Percentiles rank a stretch among this genome's conserved stretches.
These are phyloP conservation scores for Stipa capillata DNA, from an alignment of 176 grass and related monocot species.

Conservation along the genomic window DNA sequence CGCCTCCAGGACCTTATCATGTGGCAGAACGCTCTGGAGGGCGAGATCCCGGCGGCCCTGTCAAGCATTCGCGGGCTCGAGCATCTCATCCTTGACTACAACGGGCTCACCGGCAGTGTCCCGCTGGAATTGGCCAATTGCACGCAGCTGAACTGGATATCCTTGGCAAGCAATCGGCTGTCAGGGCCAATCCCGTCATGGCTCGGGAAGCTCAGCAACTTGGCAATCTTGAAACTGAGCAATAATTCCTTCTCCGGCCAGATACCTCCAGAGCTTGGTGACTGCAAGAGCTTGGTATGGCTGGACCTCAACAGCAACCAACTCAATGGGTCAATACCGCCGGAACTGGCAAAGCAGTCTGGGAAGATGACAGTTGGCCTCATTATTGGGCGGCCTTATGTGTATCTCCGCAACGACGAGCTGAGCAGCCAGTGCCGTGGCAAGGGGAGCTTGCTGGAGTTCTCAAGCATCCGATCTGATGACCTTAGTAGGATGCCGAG, in stretches of 20 bases:
- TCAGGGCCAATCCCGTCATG: slow-evolving; percentile 63
- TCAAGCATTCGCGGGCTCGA: slow-evolving; percentile 47
- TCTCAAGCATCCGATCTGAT: slow-evolving; percentile 67
- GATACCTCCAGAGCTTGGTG: slow-evolving; percentile 73
- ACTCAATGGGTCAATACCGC: slow-evolving; percentile 74
- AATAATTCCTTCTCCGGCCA: slow-evolving; percentile 82
- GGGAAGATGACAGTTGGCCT: slow-evolving; percentile 74
- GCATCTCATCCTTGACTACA: slow-evolving; percentile 95
- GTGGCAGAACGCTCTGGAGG: slow-evolving; percentile 87
- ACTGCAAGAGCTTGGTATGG: slow-evolving; percentile 94
- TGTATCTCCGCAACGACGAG: slow-evolving; percentile 81
- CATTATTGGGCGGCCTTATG: slow-evolving; percentile 62
- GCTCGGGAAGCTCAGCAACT: slow-evolving; percentile 67
- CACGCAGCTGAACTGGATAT: slow-evolving; percentile 87
- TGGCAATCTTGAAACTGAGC: slow-evolving; percentile 82
- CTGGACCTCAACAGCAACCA: slow-evolving; percentile 80
- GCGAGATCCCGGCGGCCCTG: slow-evolving; percentile 72
- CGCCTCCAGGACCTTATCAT: slow-evolving; percentile 79
- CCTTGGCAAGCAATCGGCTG: slow-evolving; percentile 78
- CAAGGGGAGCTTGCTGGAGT: slow-evolving; percentile 80
- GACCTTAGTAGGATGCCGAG: slow-evolving; percentile 68
- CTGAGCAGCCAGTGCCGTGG: slow-evolving; percentile 75
- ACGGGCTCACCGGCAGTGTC: slow-evolving; percentile 63
- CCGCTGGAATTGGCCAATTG: slow-evolving; percentile 58
- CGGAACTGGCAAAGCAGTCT: slow-evolving; percentile 58